Conservation (phyloP, 768 basidiomycete genomes). For the Dioszegia aurantiaca region DNA sequence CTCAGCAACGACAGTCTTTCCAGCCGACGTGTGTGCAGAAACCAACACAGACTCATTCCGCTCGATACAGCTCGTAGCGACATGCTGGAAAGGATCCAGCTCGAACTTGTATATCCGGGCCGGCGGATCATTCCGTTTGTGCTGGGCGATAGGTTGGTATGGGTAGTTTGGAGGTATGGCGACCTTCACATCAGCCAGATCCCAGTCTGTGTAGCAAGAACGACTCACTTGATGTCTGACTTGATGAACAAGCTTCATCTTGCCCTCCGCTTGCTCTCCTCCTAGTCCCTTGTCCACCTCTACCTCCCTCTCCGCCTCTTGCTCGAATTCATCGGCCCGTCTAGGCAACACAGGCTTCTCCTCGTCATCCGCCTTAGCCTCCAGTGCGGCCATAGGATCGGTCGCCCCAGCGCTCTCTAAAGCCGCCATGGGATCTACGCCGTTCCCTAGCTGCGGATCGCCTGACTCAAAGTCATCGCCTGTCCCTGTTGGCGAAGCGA, state of each 20-base stretch:
- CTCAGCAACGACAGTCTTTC: constrained; percentile 98
- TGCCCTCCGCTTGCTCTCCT: constrained; percentile 46
- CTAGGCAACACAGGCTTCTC: constrained; percentile 60
- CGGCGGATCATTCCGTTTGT: constrained; percentile 85
- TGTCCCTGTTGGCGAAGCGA: constrained; percentile 14
- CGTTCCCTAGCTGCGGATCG: constrained; percentile 8
- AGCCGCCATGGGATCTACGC: constrained; percentile 33
- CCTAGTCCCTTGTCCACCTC: constrained; percentile 83
- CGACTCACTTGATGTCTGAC: constrained; percentile 42
- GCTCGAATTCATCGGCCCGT: constrained; percentile 90
- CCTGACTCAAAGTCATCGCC: constrained; percentile 13
- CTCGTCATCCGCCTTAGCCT: constrained; percentile 15
- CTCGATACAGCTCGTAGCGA: constrained; percentile 91
- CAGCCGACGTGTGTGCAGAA: constrained; percentile 97
- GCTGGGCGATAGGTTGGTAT: constrained; percentile 84
- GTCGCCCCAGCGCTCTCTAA: constrained; percentile 14
- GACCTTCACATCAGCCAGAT: constrained; percentile 61
- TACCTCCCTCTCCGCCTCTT: constrained; percentile 86
- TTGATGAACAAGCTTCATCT: constrained; percentile 53
- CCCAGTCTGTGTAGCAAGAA: not conserved
- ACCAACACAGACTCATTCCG: constrained; percentile 96
- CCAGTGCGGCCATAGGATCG: constrained; percentile 18
- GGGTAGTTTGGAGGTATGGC: constrained; percentile 88
- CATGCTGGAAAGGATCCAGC: constrained; percentile 94
- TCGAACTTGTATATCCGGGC: constrained; percentile 92